phyloP scores from a whole-genome alignment of 805 yeast genomes.

The Candida boidinii region DNA sequence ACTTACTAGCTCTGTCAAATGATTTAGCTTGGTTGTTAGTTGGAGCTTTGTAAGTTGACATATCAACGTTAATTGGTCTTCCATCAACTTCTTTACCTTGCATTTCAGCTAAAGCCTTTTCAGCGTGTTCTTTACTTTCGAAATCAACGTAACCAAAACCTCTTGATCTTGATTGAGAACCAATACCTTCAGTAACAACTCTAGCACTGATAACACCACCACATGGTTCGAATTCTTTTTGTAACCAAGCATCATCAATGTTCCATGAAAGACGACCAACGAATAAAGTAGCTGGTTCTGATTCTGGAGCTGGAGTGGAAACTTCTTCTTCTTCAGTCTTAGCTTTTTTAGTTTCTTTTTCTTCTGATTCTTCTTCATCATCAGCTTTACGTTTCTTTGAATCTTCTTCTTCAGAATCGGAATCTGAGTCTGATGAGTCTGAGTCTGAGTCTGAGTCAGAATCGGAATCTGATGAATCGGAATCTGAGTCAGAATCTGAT shows the following conservation, averaged over 20 bases:
- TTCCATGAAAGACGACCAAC: constrained; percentile 98
- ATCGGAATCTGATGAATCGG: constrained; percentile 12
- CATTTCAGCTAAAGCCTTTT: constrained; percentile 73
- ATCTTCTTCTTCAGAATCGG: constrained; percentile 7
- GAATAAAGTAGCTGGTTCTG: constrained; percentile 80
- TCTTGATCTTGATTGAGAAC: constrained; percentile 85
- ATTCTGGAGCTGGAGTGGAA: constrained; percentile 1
- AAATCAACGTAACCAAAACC: constrained; percentile 98
- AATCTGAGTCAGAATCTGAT: constrained; percentile 9
- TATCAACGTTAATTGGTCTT: constrained; percentile 88
- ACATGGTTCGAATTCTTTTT: constrained; percentile 68
- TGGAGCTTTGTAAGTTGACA: constrained; percentile 79
- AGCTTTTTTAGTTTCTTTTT: constrained; percentile 42
- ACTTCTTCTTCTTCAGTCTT: constrained; percentile 27
- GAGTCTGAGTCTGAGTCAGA: constrained; percentile 14
- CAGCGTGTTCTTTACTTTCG: constrained; percentile 66
- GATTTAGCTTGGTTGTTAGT: constrained; percentile 39
- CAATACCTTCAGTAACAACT: constrained; percentile 81
- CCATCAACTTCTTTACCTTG: constrained; percentile 97
- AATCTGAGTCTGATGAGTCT: constrained; percentile 8
- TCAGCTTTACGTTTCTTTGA: constrained; percentile 35
- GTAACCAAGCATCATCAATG: constrained; percentile 91
- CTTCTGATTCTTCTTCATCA: constrained; percentile 29
- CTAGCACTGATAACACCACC: constrained; percentile 87
- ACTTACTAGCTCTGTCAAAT: constrained; percentile 76